A percentile compares a stretch with the other conserved stretches of the same genome.
phyloP scores from a whole-genome alignment of 305 asterid species.

The Solanum hybrid region DNA sequence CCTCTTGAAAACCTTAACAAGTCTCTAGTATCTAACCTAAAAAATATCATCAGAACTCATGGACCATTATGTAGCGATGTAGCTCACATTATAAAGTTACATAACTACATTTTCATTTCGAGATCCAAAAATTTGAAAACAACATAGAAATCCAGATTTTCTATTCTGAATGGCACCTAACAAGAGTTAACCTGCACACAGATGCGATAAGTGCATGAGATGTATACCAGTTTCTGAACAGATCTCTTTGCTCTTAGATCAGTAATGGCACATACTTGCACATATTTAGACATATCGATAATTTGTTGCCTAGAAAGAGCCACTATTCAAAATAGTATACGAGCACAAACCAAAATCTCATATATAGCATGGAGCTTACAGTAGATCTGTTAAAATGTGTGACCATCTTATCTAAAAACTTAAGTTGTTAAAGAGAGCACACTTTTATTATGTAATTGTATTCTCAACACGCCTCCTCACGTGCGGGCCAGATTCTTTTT shows the following conservation, averaged over 20 bases:
- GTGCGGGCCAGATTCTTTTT: background rate
- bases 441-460: background rate
- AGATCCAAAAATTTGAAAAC: background rate
- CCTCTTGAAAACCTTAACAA: background rate
- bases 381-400: background rate
- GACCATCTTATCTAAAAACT: background rate
- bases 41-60: background rate
- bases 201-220: background rate
- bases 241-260: background rate
- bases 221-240: background rate
- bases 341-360: background rate
- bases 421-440: background rate
- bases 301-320: background rate
- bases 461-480: background rate
- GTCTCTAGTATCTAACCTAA: background rate
- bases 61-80: background rate
- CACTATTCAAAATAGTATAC: background rate
- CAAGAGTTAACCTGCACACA: background rate
- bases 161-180: background rate
- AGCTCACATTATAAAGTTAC: background rate
- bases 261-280: background rate
- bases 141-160: background rate
- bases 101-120: background rate
- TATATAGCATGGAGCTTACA: background rate
- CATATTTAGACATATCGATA: background rate